phyloP scores from a whole-genome alignment of 2,329 filamentous ascomycete genomes.

The Fusarium sp. region DNA sequence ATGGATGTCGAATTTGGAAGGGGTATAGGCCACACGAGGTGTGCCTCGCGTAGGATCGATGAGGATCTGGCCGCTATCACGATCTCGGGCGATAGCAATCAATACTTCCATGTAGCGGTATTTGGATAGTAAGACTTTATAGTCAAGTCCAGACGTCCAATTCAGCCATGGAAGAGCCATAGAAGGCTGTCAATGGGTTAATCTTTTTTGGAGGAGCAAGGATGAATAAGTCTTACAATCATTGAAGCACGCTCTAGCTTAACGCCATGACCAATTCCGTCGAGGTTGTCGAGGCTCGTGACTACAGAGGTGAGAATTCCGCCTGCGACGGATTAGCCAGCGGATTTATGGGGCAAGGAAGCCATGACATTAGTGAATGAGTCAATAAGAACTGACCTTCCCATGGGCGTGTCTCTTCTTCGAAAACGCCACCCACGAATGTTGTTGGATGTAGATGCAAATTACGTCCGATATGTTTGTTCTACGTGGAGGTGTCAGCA shows the following conservation, averaged over 20 bases:
- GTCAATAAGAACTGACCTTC: no score
- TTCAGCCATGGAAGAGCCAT: constrained; percentile 4
- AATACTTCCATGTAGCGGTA: constrained; percentile 10
- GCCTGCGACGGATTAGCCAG: no score
- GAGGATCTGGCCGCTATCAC: not conserved
- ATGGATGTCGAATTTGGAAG: constrained; percentile 6
- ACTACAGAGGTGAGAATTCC: not conserved
- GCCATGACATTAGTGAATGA: no score
- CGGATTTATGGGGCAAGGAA: no score
- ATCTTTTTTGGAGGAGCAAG: no score
- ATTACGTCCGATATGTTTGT: constrained; percentile 10
- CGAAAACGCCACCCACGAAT: not conserved
- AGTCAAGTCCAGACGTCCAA: not conserved
- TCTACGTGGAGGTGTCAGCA: not conserved
- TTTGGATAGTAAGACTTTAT: not conserved
- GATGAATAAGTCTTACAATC: not conserved
- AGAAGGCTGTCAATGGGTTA: not conserved
- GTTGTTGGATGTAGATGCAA: constrained; percentile 9
- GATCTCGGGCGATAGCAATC: constrained; percentile 6
- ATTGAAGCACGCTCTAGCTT: constrained; percentile 6
- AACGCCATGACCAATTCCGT: not conserved
- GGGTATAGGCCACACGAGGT: not conserved
- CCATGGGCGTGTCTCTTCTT: constrained; percentile 12
- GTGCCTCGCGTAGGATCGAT: not conserved
- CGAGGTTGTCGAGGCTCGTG: not conserved